These are phyloP conservation scores for Mortierella polycephala DNA, from an alignment of 371 early-diverging fungal genomes.

Conservation along the genomic window DNA sequence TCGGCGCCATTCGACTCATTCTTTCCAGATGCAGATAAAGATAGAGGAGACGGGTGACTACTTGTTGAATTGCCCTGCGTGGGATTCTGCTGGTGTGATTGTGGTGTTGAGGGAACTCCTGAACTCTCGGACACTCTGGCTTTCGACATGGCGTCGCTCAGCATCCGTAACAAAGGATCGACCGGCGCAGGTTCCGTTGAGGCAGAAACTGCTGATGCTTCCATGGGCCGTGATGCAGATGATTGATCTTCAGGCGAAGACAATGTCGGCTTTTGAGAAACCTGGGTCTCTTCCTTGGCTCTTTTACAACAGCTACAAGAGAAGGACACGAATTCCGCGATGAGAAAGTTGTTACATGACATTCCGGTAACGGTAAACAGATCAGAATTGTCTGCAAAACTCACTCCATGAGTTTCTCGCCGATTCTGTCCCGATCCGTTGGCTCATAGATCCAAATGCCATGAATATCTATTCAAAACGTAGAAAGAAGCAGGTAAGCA, in stretches of 20 bases:
- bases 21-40: background rate
- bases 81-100: slow-evolving; percentile 7
- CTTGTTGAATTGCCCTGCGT: background rate
- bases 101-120: slow-evolving; percentile 29
- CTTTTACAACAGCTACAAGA: slow-evolving; percentile 23
- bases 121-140: slow-evolving; percentile 49
- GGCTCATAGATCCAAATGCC: slow-evolving; percentile 82
- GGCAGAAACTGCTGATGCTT: background rate
- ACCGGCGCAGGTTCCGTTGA: background rate
- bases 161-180: slow-evolving; percentile 41
- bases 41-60: no score
- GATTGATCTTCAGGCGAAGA: background rate
- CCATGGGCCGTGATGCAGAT: background rate
- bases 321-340: background rate
- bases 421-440: slow-evolving; percentile 71
- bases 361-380: background rate
- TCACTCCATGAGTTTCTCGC: slow-evolving; percentile 67
- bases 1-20: background rate
- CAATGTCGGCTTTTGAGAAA: background rate
- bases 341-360: background rate
- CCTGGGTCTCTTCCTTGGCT: slow-evolving; percentile 17
- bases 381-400: slow-evolving; percentile 5
- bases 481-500: background rate
- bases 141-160: slow-evolving; percentile 42
- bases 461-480: slow-evolving; percentile 59